These are phyloP conservation scores for Prunus mira DNA, from an alignment of 306 rosid species.

Conservation along the genomic window DNA sequence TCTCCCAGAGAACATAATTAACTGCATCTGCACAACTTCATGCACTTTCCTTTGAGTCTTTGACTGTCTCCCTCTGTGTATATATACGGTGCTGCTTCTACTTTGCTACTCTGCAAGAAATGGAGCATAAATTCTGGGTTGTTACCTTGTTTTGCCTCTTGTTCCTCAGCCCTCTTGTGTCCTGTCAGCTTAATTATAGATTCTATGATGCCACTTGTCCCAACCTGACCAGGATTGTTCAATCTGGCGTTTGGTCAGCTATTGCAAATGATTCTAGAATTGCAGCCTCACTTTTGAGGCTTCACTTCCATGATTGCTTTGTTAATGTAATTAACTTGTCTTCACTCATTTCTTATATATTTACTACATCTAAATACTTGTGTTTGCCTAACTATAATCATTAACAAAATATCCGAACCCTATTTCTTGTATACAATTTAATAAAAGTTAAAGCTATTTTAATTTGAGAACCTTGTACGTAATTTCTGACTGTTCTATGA, in stretches of 20 bases:
- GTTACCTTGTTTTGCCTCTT: constrained; percentile 43
- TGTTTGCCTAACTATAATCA: neutral
- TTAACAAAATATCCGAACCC: no score
- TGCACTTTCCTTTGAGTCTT: constrained; percentile 1
- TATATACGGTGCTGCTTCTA: neutral
- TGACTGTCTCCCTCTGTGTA: constrained; percentile 2
- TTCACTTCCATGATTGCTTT: constrained; percentile 93
- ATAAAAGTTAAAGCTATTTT: no score
- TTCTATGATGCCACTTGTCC: constrained; percentile 71
- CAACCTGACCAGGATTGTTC: constrained; percentile 48
- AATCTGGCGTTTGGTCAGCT: constrained; percentile 55
- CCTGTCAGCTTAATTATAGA: constrained; percentile 63
- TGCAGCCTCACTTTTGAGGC: constrained; percentile 93
- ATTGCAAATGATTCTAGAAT: constrained; percentile 71
- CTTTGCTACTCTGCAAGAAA: constrained; percentile 12
- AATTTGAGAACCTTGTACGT: no score
- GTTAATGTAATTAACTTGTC: constrained; percentile 43
- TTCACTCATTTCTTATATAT: neutral
- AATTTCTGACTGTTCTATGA: no score
- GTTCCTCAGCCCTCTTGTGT: constrained; percentile 43
- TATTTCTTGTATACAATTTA: no score
- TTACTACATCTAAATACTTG: neutral
- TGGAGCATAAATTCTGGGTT: constrained; percentile 32
- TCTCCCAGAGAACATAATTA: constrained; percentile 11
- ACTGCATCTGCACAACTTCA: constrained; percentile 5